phyloP scores from a whole-genome alignment of 2,329 filamentous ascomycete species.

The Aspergillus terreus region DNA sequence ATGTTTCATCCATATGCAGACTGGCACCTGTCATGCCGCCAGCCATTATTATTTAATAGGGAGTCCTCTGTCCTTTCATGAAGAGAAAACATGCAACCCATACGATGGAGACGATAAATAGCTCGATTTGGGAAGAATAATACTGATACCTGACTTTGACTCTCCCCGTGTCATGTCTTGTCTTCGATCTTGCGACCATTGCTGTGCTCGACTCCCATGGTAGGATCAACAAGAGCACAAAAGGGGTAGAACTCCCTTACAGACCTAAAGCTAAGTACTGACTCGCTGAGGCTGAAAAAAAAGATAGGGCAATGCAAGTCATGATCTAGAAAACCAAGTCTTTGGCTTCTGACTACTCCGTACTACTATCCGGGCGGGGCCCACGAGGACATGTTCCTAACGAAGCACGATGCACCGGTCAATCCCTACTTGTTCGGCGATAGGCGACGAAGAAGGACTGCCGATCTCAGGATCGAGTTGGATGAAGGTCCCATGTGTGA shows the following conservation, averaged over 20 bases:
- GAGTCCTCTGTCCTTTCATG: not conserved
- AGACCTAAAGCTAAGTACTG: not conserved
- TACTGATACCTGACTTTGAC: too few relatives aligned
- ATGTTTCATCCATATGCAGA: not conserved
- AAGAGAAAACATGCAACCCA: not conserved
- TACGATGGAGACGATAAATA: too few relatives aligned
- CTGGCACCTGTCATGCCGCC: not conserved
- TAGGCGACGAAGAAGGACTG: not conserved
- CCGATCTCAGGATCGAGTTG: not conserved
- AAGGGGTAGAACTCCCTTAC: not conserved
- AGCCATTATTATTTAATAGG: not conserved
- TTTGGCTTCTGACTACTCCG: not conserved
- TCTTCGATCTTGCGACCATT: too few relatives aligned
- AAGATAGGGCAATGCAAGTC: not conserved
- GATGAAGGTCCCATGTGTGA: not conserved
- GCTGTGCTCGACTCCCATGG: too few relatives aligned
- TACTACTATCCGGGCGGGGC: not conserved
- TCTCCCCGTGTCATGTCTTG: too few relatives aligned
- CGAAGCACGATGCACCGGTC: not conserved
- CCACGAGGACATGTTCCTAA: not conserved
- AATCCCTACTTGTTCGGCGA: not conserved
- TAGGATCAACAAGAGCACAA: too few relatives aligned
- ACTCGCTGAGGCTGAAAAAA: conserved; percentile 1
- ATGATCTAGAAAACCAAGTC: not conserved
- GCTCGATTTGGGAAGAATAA: too few relatives aligned